Percentiles rank a stretch among this genome's conserved stretches.
phyloP scores from a whole-genome alignment of 371 early-diverging fungal species.

The Haplosporangium sp. region DNA sequence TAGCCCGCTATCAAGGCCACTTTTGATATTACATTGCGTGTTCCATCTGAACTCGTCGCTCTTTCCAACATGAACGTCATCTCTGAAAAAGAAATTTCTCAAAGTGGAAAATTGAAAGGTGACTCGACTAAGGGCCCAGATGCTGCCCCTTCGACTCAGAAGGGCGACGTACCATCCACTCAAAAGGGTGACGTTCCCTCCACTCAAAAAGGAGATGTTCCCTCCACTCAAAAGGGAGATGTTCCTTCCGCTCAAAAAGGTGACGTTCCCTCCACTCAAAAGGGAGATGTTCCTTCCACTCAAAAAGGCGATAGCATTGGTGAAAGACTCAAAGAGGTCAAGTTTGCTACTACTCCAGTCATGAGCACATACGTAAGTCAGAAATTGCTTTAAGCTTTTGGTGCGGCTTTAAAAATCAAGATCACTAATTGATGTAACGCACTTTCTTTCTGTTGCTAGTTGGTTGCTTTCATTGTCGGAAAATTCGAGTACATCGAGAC shows the following conservation, averaged over 20 bases:
- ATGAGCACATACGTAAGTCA: slow-evolving; percentile 83
- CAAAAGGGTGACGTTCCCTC: slow-evolving; percentile 44
- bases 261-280: slow-evolving; percentile 37
- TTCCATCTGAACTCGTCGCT: slow-evolving; percentile 77
- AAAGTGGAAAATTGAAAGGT: slow-evolving; percentile 49
- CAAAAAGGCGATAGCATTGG: slow-evolving; percentile 29
- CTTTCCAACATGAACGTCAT: slow-evolving; percentile 89
- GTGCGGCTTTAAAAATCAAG: background rate
- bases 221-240: slow-evolving; percentile 39
- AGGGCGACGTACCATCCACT: slow-evolving; percentile 35
- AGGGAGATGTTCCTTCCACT: slow-evolving; percentile 29
- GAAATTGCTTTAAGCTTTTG: background rate
- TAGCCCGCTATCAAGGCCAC: slow-evolving; percentile 90
- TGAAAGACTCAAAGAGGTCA: slow-evolving; percentile 67
- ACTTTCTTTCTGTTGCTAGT: slow-evolving; percentile 19
- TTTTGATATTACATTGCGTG: slow-evolving; percentile 85
- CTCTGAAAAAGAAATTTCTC: slow-evolving; percentile 61
- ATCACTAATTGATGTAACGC: background rate
- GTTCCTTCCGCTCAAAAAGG: slow-evolving; percentile 44
- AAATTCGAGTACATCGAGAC: slow-evolving; percentile 88
- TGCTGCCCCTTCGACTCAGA: slow-evolving; percentile 25
- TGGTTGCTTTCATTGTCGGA: slow-evolving; percentile 89
- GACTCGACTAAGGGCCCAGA: slow-evolving; percentile 45
- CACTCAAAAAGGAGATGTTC: slow-evolving; percentile 39
- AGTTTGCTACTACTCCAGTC: slow-evolving; percentile 86